Evolutionary conservation across 345 rosid genomes (phyloP).

Genomic region (Erodium maritimum): DNA sequence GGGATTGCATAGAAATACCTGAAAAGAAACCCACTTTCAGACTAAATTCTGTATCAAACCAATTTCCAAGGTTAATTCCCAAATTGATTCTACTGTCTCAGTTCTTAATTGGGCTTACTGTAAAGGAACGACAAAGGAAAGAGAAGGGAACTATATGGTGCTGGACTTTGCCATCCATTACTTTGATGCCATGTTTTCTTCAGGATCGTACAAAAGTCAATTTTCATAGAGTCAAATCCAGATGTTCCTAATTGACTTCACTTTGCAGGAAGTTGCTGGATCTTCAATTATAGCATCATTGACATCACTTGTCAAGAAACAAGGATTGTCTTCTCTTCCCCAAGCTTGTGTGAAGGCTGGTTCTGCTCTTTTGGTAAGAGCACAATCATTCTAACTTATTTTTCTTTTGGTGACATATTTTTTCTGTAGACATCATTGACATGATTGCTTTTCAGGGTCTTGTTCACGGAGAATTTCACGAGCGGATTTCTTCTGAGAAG

Average conservation of each 20-base stretch:
- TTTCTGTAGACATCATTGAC: neutral
- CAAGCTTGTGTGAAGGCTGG: constrained; percentile 68
- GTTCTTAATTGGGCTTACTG: neutral
- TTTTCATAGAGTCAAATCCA: no score
- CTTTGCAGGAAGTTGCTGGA: constrained; percentile 54
- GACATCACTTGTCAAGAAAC: constrained; percentile 48
- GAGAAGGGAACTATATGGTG: neutral
- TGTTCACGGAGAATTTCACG: constrained; percentile 50
- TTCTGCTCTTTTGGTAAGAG: constrained; percentile 68
- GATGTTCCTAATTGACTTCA: constrained; percentile 7
- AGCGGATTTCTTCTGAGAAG: constrained; percentile 65
- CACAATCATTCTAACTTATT: neutral
- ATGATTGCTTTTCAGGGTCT: constrained; percentile 50
- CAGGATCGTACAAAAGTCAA: neutral
- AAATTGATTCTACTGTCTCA: neutral
- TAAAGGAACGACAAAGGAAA: neutral
- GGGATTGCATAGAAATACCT: no score
- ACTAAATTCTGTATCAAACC: neutral
- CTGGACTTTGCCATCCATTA: neutral
- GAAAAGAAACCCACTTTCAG: neutral
- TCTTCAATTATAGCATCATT: constrained; percentile 49
- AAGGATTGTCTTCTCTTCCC: constrained; percentile 58
- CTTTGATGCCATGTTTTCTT: neutral
- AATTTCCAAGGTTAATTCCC: neutral
- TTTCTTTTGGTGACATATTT: neutral